Base-by-base conservation (phyloP, 2,329 filamentous ascomycete genomes). In the Zasmidium angulare region DNA sequence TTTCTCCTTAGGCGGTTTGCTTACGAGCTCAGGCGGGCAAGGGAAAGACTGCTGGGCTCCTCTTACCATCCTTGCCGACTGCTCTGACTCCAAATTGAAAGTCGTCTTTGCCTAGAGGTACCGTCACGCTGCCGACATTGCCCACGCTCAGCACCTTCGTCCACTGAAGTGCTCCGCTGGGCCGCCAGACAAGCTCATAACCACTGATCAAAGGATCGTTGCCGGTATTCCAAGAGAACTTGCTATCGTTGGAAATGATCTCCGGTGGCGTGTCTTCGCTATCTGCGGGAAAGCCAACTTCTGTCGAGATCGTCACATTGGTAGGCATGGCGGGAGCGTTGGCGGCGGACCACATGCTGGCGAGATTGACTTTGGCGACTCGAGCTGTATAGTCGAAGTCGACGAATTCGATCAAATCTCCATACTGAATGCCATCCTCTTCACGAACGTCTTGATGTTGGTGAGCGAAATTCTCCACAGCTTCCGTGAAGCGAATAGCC, bases 181-280 rank as follows among this genome's bases (percentile, higher is more conserved):
- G 68, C 56, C 84, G 73, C 81, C 81, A 86, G 0, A 86, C 80
- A 1, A 86, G 69, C 72, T 86, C 83, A 66, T 86, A 86, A 1
- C 77, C 75, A 3, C 66, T 74, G 7, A 82, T 72, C 40, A 75
- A 68, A 0, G 68, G 59, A 51, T 79, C 77, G 31, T 77, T 72
- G 1, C 76, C 75, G 2, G 71, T 67, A 1, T 67, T 63, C 83
- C 83, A 86, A 12, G 73, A 77, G 17, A 86, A 74, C 43, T 75
- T 73, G 53, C 77, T 82, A 50, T 82, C 75, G 55, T 85, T 84
- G 53, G 58, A 67, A 12, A 72, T 62, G 23, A 66, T 52, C 40
- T 63, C 63, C 19, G 65, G 56, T 17, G 64, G 58, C 22, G 66
- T 70, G 51, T 66, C 60, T 49, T 65, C 55, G 46, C 55, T 57